Conservation (phyloP, 306 rosid genomes). For the Gillenia trifoliata region DNA sequence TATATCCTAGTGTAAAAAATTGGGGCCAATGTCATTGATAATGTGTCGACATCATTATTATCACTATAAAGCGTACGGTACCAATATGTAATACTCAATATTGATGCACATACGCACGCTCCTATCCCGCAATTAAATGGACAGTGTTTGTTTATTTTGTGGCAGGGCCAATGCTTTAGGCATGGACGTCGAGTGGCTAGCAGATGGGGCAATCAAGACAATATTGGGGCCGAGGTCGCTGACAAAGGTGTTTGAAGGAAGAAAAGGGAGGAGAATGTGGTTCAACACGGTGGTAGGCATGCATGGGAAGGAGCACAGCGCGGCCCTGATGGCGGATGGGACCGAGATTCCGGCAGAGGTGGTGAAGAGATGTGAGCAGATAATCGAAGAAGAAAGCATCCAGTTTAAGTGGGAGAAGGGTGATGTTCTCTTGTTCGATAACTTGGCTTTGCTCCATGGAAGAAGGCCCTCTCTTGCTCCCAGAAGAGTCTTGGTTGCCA, state of each 20-base stretch:
- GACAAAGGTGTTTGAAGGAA: constrained; percentile 73
- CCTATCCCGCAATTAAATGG: too few relatives aligned
- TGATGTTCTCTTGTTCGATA: constrained; percentile 80
- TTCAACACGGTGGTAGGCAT: constrained; percentile 76
- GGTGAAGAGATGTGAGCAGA: constrained; percentile 72
- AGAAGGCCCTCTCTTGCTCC: constrained; percentile 93
- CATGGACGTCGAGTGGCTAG: constrained; percentile 76
- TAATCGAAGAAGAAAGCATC: constrained; percentile 86
- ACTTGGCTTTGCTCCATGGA: constrained; percentile 79
- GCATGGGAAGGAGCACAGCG: constrained; percentile 75
- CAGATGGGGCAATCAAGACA: constrained; percentile 57
- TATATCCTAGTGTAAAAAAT: too few relatives aligned
- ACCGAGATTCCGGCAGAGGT: constrained; percentile 51
- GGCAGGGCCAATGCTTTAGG: constrained; percentile 61
- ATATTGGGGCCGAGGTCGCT: constrained; percentile 45
- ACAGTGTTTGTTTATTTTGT: neutral
- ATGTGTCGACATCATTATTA: neutral
- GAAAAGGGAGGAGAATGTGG: constrained; percentile 83
- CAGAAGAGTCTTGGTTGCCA: constrained; percentile 64
- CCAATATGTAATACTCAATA: too few relatives aligned
- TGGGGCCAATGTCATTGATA: too few relatives aligned
- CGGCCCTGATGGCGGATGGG: constrained; percentile 74
- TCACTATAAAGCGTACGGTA: too few relatives aligned
- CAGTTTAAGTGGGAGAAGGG: constrained; percentile 89
- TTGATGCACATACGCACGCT: too few relatives aligned